Evolutionary conservation across 805 yeast species (phyloP), one percentile per base, ranked within the genome.

Genomic region (Cyberlindnera mississippiensis): DNA sequence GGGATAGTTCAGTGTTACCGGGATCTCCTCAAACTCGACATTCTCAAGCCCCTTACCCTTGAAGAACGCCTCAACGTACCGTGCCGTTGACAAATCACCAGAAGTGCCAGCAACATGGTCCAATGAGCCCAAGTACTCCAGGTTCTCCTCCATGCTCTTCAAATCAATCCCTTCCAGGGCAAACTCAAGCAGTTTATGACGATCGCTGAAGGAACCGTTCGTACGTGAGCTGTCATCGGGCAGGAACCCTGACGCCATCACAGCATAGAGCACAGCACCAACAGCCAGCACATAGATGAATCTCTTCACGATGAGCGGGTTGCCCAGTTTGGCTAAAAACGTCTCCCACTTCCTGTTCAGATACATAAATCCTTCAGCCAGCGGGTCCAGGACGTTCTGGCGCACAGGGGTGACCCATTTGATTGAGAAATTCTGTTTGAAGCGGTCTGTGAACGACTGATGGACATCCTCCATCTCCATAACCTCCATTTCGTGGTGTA

Each of bases 81-180:
- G 69, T 2, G 88, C 81, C 28, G 89, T 63, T 0, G 91, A 74
- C 45, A 78, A 62, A 60, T 88, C 96, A 15, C 96, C 98, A 13
- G 78, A 75, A 2, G 97, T 82, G 3, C 98, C 98, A 0, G 96
- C 79, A 49, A 83, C 63, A 59, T 89, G 97, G 3, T 80, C 80
- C 61, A 91, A 68, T 17, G 76, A 61, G 33, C 55, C 38, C 16
- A 55, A 32, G 35, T 52, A 55, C 41, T 55, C 57, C 26, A 55
- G 33, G 6, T 48, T 45, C 51, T 55, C 60, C 45, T 55, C 58
- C 48, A 55, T 40, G 27, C 36, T 37, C 18, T 75, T 71, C 6
- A 69, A 60, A 53, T 79, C 84, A 24, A 86, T 67, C 33, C 73
- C 69, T n/a, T 63, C 60, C 26, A 67, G 65, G 7, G 84, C 67